Evolutionary conservation across 805 yeast species (phyloP).

Genomic region (Pichia kluyveri): DNA sequence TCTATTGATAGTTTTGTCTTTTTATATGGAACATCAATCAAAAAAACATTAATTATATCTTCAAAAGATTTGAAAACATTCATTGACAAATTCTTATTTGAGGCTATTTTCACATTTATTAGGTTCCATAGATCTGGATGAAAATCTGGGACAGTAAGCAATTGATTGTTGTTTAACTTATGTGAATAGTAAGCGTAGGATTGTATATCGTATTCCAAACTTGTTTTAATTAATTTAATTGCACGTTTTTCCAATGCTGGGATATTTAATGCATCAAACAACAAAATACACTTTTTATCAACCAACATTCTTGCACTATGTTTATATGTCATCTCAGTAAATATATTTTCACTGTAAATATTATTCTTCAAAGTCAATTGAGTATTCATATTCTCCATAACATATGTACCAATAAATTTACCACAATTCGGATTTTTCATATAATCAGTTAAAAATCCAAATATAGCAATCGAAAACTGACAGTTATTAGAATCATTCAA

Average conservation of each 20-base stretch:
- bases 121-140: slow-evolving; percentile 19
- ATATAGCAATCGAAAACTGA: slow-evolving; percentile 43
- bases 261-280: slow-evolving; percentile 19
- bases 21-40: slow-evolving; percentile 18
- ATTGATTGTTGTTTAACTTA: slow-evolving; percentile 10
- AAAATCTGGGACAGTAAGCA: slow-evolving; percentile 13
- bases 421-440: slow-evolving; percentile 18
- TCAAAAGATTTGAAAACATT: slow-evolving; percentile 13
- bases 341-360: slow-evolving; percentile 15
- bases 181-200: slow-evolving; percentile 17
- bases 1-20: slow-evolving; percentile 9
- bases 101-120: slow-evolving; percentile 15
- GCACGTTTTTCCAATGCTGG: slow-evolving; percentile 12
- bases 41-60: slow-evolving; percentile 12
- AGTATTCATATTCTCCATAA: slow-evolving; percentile 16
- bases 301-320: slow-evolving; percentile 42
- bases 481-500: slow-evolving; percentile 41
- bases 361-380: slow-evolving; percentile 12
- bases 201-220: slow-evolving; percentile 20
- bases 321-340: slow-evolving; percentile 29
- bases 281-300: slow-evolving; percentile 32
- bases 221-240: slow-evolving; percentile 11
- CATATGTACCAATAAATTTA: slow-evolving; percentile 17
- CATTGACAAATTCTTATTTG: slow-evolving; percentile 12
- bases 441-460: slow-evolving; percentile 36